Evolutionary conservation across 2,329 filamentous ascomycete genomes (phyloP).

Genomic region (Apiospora kogelbergensis): DNA sequence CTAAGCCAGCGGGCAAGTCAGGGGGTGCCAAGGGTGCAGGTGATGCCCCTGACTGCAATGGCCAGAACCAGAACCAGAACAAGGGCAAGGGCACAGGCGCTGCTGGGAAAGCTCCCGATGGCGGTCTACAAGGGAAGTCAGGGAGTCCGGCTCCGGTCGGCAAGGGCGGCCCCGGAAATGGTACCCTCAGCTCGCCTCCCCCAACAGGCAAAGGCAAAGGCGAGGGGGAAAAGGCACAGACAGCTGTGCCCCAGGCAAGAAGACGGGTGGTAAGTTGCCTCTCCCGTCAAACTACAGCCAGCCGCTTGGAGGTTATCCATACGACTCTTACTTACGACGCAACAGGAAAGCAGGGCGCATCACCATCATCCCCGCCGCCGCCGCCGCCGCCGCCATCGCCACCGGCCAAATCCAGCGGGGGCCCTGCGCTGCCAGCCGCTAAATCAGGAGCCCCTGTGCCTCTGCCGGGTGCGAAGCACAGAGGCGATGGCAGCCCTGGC

Average conservation of each 20-base stretch:
- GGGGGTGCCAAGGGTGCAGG: neutral
- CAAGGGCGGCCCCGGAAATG: neutral
- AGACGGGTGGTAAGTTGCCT: neutral
- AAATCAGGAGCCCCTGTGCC: neutral
- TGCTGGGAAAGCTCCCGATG: neutral
- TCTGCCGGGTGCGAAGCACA: neutral
- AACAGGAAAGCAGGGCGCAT: neutral
- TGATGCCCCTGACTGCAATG: neutral
- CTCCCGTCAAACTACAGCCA: neutral
- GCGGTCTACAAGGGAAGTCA: neutral
- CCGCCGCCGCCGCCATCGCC: neutral
- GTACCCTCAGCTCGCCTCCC: neutral
- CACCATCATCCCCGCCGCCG: neutral
- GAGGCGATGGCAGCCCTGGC: neutral
- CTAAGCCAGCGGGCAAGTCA: neutral
- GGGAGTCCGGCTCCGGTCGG: neutral
- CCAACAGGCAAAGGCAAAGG: neutral
- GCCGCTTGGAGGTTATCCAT: neutral
- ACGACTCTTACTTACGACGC: neutral
- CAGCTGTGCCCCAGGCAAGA: neutral
- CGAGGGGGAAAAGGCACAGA: neutral
- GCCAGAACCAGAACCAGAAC: neutral
- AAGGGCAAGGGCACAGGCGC: neutral
- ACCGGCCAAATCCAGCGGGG: neutral
- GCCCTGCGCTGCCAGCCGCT: neutral